Percentiles rank a stretch among this genome's conserved stretches.
phyloP scores from a whole-genome alignment of 2,329 filamentous ascomycete species.

The Neofusicoccum ribis region DNA sequence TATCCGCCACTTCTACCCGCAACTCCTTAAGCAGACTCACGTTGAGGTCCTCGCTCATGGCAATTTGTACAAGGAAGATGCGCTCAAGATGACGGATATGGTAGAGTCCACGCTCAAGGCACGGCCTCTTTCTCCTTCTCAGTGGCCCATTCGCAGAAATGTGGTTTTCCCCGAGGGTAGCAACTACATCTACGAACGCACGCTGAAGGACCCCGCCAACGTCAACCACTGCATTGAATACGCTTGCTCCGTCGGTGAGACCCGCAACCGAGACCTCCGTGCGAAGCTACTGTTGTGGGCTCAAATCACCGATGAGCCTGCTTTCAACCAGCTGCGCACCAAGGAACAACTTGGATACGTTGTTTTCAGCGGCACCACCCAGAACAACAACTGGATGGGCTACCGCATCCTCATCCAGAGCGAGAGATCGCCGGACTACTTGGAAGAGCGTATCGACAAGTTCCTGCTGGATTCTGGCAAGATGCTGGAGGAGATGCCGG shows the following conservation, averaged over 20 bases:
- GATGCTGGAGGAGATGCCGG: constrained; percentile 72
- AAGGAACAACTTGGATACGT: constrained; percentile 98
- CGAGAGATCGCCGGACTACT: constrained; percentile 78
- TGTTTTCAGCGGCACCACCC: constrained; percentile 77
- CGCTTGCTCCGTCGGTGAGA: constrained; percentile 44
- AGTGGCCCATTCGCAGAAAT: constrained; percentile 78
- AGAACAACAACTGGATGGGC: constrained; percentile 72
- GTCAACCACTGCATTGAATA: constrained; percentile 62
- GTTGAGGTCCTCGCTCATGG: constrained; percentile 88
- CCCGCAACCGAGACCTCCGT: constrained; percentile 64
- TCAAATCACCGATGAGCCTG: constrained; percentile 89
- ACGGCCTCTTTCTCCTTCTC: constrained; percentile 68
- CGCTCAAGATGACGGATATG: constrained; percentile 78
- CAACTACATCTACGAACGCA: constrained; percentile 81
- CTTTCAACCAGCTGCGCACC: constrained; percentile 90
- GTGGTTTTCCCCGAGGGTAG: constrained; percentile 75
- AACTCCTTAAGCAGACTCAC: constrained; percentile 79
- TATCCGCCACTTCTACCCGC: constrained; percentile 74
- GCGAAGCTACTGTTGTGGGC: constrained; percentile 80
- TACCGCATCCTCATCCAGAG: constrained; percentile 93
- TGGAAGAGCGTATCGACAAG: constrained; percentile 83
- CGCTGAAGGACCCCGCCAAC: constrained; percentile 81
- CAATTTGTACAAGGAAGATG: constrained; percentile 93
- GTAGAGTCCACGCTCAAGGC: constrained; percentile 77
- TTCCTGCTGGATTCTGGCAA: constrained; percentile 72